Evolutionary conservation across 2,329 filamentous ascomycete genomes (phyloP).

Genomic region (Davidsoniella australis): DNA sequence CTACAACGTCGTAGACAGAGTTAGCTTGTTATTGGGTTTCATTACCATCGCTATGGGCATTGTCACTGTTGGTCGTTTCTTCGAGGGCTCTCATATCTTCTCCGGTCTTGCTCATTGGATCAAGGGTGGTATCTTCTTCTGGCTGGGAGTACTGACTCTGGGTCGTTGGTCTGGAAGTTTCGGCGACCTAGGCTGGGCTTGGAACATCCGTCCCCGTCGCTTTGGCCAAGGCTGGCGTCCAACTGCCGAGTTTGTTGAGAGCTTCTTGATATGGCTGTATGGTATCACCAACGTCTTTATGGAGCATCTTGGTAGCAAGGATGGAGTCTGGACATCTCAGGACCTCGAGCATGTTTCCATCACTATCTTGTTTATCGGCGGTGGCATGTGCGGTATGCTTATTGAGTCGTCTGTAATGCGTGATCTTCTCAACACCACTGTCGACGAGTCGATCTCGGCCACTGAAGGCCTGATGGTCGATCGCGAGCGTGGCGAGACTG

Average conservation of each 20-base stretch:
- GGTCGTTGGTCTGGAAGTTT: conserved; percentile 85
- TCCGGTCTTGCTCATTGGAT: conserved; percentile 83
- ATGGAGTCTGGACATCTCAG: conserved; percentile 52
- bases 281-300: conserved; percentile 82
- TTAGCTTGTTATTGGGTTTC: conserved; percentile 64
- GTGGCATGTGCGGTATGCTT: conserved; percentile 75
- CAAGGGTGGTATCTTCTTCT: conserved; percentile 90
- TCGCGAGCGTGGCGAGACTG: conserved; percentile 13
- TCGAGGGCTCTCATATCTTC: conserved; percentile 54
- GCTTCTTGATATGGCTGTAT: conserved; percentile 77
- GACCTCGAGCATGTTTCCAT: conserved; percentile 90
- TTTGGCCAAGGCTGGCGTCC: conserved; percentile 47
- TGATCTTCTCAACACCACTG: conserved; percentile 42
- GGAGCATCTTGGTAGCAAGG: conserved; percentile 66
- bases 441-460: conserved; percentile 23
- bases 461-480: conserved; percentile 26
- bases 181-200: conserved; percentile 82
- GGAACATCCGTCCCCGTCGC: conserved; percentile 61
- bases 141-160: conserved; percentile 73
- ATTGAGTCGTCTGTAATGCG: conserved; percentile 59
- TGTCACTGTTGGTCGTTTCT: conserved; percentile 65
- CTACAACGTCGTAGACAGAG: conserved; percentile 56
- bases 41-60: conserved; percentile 54
- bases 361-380: conserved; percentile 83
- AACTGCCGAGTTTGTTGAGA: conserved; percentile 79